Evolutionary conservation across 768 basidiomycete genomes (phyloP).

Genomic region (Termitomyces sp.): DNA sequence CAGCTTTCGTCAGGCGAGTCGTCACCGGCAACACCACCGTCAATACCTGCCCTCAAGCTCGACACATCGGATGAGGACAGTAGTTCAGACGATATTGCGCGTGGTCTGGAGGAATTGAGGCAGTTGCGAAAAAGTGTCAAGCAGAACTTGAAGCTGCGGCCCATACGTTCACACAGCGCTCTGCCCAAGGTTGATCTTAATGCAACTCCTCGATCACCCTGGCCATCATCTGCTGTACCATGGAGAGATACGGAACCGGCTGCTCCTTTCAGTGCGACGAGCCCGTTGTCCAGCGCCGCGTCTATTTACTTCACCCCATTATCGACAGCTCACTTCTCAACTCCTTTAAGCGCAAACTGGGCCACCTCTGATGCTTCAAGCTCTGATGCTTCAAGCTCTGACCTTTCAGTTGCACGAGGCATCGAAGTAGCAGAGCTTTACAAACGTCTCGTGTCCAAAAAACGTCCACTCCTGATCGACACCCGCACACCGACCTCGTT

Average conservation of each 20-base stretch:
- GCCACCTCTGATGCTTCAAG: constrained; percentile 15
- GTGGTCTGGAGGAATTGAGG: constrained; percentile 64
- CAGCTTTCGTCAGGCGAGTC: constrained; percentile 35
- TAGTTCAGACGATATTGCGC: constrained; percentile 56
- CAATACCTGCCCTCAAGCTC: constrained; percentile 25
- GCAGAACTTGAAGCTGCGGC: constrained; percentile 73
- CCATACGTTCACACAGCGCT: constrained; percentile 57
- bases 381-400: constrained; percentile 13
- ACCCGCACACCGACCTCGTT: constrained; percentile 69
- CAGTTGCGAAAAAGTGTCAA: constrained; percentile 66
- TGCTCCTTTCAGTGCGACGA: constrained; percentile 33
- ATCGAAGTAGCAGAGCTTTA: constrained; percentile 43
- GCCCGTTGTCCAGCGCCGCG: constrained; percentile 39
- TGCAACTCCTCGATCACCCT: constrained; percentile 21
- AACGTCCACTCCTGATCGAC: constrained; percentile 73
- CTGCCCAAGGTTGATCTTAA: constrained; percentile 40
- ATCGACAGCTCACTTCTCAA: constrained; percentile 22
- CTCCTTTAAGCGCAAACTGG: constrained; percentile 22
- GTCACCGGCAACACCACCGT: constrained; percentile 25
- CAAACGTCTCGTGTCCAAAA: constrained; percentile 40
- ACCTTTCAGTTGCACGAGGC: constrained; percentile 24
- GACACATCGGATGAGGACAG: constrained; percentile 29
- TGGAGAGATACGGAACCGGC: constrained; percentile 18
- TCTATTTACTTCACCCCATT: constrained; percentile 51
- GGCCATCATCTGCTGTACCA: constrained; percentile 13